Conservation (phyloP, 805 yeast genomes). For the Candida krabiensis region DNA sequence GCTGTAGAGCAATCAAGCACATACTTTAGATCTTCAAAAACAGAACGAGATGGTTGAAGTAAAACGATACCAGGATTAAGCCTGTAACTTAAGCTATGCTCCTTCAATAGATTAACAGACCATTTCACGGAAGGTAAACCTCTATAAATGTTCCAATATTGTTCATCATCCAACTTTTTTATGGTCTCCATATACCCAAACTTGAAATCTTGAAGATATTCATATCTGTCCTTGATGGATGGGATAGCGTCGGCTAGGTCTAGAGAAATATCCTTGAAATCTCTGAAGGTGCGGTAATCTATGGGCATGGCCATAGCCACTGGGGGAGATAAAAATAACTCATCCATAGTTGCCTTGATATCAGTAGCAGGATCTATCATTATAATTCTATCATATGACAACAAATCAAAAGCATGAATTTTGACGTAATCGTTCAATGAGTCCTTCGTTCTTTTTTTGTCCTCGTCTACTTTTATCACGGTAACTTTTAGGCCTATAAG, state of each 20-base stretch:
- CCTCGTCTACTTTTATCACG: slow-evolving; percentile 15
- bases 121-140: slow-evolving; percentile 36
- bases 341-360: slow-evolving; percentile 44
- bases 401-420: slow-evolving; percentile 48
- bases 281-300: slow-evolving; percentile 38
- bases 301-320: slow-evolving; percentile 47
- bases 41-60: slow-evolving; percentile 43
- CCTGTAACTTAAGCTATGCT: slow-evolving; percentile 12
- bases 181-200: slow-evolving; percentile 15
- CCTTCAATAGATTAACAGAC: slow-evolving; percentile 15
- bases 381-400: slow-evolving; percentile 51
- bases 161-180: slow-evolving; percentile 7
- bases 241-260: slow-evolving; percentile 14
- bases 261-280: slow-evolving; percentile 20
- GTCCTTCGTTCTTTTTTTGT: slow-evolving; percentile 25
- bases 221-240: slow-evolving; percentile 20
- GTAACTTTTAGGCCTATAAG: slow-evolving; percentile 13
- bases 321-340: slow-evolving; percentile 50
- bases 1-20: slow-evolving; percentile 26
- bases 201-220: slow-evolving; percentile 19
- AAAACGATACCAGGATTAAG: slow-evolving; percentile 57
- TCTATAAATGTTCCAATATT: slow-evolving; percentile 31
- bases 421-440: slow-evolving; percentile 60
- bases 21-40: slow-evolving; percentile 24
- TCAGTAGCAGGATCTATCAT: slow-evolving; percentile 60